Base-by-base conservation (phyloP, 192 early-diverging fungal genomes). In the Chytriomyces confervae region DNA sequence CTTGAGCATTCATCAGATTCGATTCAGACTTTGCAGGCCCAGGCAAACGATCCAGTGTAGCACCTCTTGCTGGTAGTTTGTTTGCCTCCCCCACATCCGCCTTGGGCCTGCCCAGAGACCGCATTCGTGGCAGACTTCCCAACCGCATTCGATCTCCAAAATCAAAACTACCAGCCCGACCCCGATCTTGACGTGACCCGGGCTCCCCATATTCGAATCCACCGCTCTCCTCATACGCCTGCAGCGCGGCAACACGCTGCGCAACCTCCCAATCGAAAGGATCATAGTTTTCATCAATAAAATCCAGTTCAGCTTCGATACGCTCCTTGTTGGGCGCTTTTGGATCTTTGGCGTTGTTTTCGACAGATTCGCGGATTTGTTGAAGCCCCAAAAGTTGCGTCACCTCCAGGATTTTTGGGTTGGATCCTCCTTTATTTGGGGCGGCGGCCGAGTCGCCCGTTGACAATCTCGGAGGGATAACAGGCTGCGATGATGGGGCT, bases 261-360 rank as follows among this genome's bases (percentile, higher is more conserved):
- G 91, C 94, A 62, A 95, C 90, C 50, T 90, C 89, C 72, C 89
- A 96, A 80, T 96, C 94, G 84, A 94, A 97, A 5, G 87, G 77
- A 50, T 89, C 87, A 80, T 95, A 97, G 49, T 88, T 80, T 18
- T 86, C 89, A 68, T 92, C 84, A 45, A 97, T 91, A 48, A 87
- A 78, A 50, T 90, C 85, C 82, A 94, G 87, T 77, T 94, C 92
- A 23, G 83, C 80, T 48, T 85, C 84, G 60, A 86, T 63, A 49
- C 82, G 75, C 53, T 90, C 90, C 57, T 80, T 82, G 47, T 82
- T 74, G 2, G 83, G 68, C 61, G 85, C 74, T 50, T 84, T 87
- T 6, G 67, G 62, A 61, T 68, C 66, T 57, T 23, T 62, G 1
- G 24, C 29, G 24, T n/a, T 62, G 44, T 27, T 18, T 50, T 74